Base-by-base conservation (phyloP, 129 eudicot species). In the Solidago caesia region DNA sequence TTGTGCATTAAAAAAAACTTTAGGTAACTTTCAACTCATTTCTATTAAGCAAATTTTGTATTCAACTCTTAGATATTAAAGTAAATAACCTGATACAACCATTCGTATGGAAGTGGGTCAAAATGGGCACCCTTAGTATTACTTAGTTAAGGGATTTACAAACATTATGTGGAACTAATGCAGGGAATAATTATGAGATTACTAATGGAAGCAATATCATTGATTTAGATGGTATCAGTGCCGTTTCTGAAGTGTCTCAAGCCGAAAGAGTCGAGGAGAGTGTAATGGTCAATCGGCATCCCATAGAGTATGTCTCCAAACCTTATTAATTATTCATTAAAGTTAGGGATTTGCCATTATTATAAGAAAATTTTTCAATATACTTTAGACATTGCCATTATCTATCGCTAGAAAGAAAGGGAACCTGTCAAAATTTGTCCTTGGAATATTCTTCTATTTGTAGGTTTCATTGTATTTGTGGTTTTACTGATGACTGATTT, bases 241-340 rank as follows among this genome's bases (percentile, higher is more conserved):
- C 72, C 29, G 68, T 82, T 66, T 85, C 91, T 56, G 96, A 85
- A 83, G 89, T 84, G 43, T 81, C 73, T 73, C 91, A 92, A 85
- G 85, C 77, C 42, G 88, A 86, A 13, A 85, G 56, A 83, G 25
- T 75, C 29, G 89, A 87, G 64, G 85, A 80, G 53, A 74, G 70
- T 70, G 84, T 46, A 33, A 60, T 80, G 74, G 80, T 74, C 11
- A 82, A 81, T 68, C 88, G 74, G 73, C 82, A 27, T 52, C 47
- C 87, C 2, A 45, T 74, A 70, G 71, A 76, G 96, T 90, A 90
- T 51, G 87, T 73, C 39, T 63, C 81, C 12, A 11, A 60, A 67
- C 44, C 11, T 26, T 59, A 7, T 67, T 67, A 67, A 71, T 5
- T 52, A 46, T 44, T 2, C 13, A 56, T 55, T 53, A 9, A 56